These are phyloP conservation scores for Pleurotus tuoliensis DNA, from an alignment of 768 basidiomycete species.

Conservation along the genomic window DNA sequence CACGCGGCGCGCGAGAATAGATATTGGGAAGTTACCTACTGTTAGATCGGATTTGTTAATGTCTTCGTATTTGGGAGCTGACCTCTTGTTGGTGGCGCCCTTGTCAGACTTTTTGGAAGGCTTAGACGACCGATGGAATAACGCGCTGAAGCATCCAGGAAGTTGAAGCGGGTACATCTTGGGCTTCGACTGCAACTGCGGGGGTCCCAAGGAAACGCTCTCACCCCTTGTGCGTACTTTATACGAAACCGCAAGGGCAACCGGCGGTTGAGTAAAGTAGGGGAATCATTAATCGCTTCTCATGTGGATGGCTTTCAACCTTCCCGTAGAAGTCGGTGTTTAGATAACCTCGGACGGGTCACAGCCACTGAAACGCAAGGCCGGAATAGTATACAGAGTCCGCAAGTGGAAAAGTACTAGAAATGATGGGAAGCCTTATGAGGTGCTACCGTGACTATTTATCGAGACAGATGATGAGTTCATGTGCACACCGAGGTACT, in stretches of 20 bases:
- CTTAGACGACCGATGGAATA: slow-evolving; percentile 20
- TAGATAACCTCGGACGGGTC: too few relatives aligned
- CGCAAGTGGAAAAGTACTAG: too few relatives aligned
- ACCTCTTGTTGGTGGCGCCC: slow-evolving; percentile 6
- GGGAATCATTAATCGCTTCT: not conserved
- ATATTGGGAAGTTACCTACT: not conserved
- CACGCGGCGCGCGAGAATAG: not conserved
- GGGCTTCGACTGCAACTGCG: too few relatives aligned
- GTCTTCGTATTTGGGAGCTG: slow-evolving; percentile 9
- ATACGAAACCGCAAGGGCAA: too few relatives aligned
- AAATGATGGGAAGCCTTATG: not conserved
- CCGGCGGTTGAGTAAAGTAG: too few relatives aligned
- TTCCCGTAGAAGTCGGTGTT: too few relatives aligned
- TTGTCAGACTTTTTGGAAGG: not conserved
- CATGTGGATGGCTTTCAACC: not conserved
- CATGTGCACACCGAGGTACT: slow-evolving; percentile 13
- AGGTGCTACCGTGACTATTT: not conserved
- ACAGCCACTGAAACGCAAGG: too few relatives aligned
- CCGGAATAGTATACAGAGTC: too few relatives aligned
- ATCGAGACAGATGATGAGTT: slow-evolving; percentile 1
- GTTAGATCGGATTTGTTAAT: slow-evolving; percentile 9
- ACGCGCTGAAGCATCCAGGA: slow-evolving; percentile 32
- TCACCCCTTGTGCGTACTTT: too few relatives aligned
- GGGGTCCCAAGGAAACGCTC: too few relatives aligned
- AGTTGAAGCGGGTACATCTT: slow-evolving; percentile 12